These are phyloP conservation scores for Paraphaeosphaeria minitans DNA, from an alignment of 2,329 filamentous ascomycete species.

Conservation along the genomic window DNA sequence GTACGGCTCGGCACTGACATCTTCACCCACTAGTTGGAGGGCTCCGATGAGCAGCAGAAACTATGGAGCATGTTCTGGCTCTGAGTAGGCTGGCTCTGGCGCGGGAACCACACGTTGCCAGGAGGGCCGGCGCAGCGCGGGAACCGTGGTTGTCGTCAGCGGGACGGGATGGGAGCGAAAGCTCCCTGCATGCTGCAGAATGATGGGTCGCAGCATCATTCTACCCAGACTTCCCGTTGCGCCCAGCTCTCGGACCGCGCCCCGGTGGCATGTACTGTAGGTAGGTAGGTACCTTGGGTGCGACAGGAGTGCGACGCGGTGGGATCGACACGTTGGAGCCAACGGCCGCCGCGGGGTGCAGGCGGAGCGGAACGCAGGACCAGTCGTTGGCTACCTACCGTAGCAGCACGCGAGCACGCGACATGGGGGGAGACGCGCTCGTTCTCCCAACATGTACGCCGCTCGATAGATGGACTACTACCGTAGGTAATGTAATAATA, in stretches of 20 bases:
- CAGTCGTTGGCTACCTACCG: neutral
- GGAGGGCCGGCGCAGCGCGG: neutral
- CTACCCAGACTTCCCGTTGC: neutral
- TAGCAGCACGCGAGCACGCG: neutral
- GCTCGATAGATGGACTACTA: too few species aligned
- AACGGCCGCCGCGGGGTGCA: neutral
- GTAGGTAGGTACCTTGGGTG: too few species aligned
- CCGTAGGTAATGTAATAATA: neutral
- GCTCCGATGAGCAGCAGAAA: slow-evolving; percentile 68
- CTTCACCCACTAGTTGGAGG: slow-evolving; percentile 61
- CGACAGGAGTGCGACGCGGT: too few species aligned
- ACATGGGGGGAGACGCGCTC: neutral
- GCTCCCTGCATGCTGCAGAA: slow-evolving; percentile 1
- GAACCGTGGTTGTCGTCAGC: slow-evolving; percentile 2
- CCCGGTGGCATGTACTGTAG: too few species aligned
- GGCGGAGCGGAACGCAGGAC: neutral
- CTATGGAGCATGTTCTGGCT: slow-evolving; percentile 82
- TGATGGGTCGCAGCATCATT: neutral
- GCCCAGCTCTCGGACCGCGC: neutral
- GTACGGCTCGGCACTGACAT: slow-evolving; percentile 27
- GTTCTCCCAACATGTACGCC: neutral
- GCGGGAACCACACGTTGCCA: slow-evolving; percentile 14
- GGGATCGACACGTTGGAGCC: neutral
- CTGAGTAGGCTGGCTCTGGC: slow-evolving; percentile 42
- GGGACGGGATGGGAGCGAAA: slow-evolving; percentile 8